Evolutionary conservation across 257 asterid genomes (phyloP), one percentile per base, ranked within the genome.

Genomic region (Plectranthus barbatus): DNA sequence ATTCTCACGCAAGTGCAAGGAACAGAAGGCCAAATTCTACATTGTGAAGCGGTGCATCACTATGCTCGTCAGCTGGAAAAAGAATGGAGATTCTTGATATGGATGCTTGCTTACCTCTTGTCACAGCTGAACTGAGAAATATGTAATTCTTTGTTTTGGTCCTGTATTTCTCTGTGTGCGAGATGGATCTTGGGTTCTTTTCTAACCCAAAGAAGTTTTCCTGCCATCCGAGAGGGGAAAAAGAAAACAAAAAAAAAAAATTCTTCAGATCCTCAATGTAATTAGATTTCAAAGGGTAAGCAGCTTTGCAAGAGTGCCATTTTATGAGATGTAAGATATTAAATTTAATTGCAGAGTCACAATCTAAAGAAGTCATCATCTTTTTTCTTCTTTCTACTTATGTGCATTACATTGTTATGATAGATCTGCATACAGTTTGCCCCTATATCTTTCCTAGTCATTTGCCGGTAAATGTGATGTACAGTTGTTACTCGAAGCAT

Each of bases 11-110:
- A 88, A 88, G 62, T 88, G 95, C 66, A 89, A 89, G 66, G 97
- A 89, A 37, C 95, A 89, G 78, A 86, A 77, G 45, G 83, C 97
- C 31, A 89, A 84, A 62, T 83, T 89, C 66, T 89, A 89, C 77
- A 89, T 89, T 5, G 97, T 86, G 4, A 89, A 89, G 74, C 53
- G 91, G 17, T 89, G 97, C 81, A 83, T 89, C 61, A 51, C 78
- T 2, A 86, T 89, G 97, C 97, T 89, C 23, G 87, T 86, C 37
- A 68, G 83, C 69, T 81, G 90, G 95, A 81, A 83, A 42, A 89
- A 86, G 60, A 75, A 89, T 47, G 72, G 84, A 33, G 96, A 89
- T 76, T 83, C 91, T 67, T 83, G 88, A 80, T 11, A 8, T 9
- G 42, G 17, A 55, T 29, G 5, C 17, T 50, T 9, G 12, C 18